phyloP scores from a whole-genome alignment of 108 stramenopile species.

The Hondaea fermentalgiana region DNA sequence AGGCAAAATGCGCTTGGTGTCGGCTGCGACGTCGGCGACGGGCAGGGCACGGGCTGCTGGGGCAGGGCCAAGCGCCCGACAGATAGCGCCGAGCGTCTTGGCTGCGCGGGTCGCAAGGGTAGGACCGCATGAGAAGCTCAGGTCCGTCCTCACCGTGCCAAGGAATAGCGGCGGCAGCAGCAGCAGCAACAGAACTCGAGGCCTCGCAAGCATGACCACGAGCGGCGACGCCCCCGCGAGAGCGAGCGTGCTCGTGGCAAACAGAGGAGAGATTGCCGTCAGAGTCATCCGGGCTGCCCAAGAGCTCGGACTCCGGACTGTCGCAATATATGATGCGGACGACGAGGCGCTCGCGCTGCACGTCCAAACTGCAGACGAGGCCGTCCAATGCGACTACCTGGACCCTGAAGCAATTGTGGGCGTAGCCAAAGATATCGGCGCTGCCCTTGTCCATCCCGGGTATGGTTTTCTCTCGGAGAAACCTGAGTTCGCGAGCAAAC shows the following conservation, averaged over 20 bases:
- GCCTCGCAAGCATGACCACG: no score
- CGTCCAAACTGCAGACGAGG: not conserved
- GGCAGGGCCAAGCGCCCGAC: no score
- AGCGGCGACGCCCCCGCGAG: no score
- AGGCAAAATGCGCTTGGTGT: no score
- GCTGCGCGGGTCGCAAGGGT: no score
- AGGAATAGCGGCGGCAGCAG: no score
- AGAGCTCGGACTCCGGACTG: conserved; percentile 62
- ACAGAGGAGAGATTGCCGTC: conserved; percentile 88
- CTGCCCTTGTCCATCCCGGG: conserved; percentile 61
- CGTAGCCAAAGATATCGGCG: conserved; percentile 62
- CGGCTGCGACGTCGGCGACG: no score
- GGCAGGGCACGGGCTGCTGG: no score
- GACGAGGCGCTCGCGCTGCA: conserved; percentile 60
- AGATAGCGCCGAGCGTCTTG: no score
- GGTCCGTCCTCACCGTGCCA: no score
- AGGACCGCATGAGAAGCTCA: no score
- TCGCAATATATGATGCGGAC: conserved; percentile 60
- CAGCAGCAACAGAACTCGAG: no score
- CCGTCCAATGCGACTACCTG: conserved; percentile 74
- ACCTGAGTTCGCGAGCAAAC: conserved; percentile 66
- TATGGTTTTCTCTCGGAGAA: conserved; percentile 77
- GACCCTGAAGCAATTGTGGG: conserved; percentile 68
- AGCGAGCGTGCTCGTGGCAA: conserved; percentile 55
- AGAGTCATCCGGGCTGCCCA: conserved; percentile 80